Conservation (phyloP, 306 rosid species). For the Quillaja saponaria region DNA sequence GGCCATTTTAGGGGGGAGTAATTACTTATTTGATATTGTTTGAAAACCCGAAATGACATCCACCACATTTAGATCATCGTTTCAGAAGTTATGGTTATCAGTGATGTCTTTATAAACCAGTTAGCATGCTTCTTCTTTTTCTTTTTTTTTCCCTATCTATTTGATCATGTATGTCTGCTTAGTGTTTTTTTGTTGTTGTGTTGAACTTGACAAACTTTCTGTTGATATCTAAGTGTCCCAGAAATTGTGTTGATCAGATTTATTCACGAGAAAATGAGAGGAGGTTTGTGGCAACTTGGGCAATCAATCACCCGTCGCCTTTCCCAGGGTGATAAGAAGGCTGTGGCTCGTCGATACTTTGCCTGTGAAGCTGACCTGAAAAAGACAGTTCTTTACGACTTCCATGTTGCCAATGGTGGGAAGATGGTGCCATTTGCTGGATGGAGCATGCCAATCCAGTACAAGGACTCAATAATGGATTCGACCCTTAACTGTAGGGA, state of each 20-base stretch:
- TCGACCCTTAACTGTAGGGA: constrained; percentile 85
- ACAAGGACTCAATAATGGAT: constrained; percentile 93
- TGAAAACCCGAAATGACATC: neutral
- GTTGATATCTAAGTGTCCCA: no score
- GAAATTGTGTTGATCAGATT: no score
- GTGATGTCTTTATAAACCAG: neutral
- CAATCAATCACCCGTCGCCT: constrained; percentile 83
- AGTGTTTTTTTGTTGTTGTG: no score
- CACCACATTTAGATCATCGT: no score
- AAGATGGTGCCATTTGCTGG: constrained; percentile 99
- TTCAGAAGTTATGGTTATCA: no score
- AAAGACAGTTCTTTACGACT: constrained; percentile 78
- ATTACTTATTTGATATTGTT: neutral
- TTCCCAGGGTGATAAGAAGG: constrained; percentile 74
- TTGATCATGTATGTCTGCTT: no score
- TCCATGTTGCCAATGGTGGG: constrained; percentile 84
- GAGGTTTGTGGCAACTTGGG: constrained; percentile 75
- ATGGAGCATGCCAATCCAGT: constrained; percentile 97
- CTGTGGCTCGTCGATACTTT: constrained; percentile 65
- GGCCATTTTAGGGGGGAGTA: constrained; percentile 3
- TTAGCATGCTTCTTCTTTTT: neutral
- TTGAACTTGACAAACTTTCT: no score
- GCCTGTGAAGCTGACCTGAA: constrained; percentile 77
- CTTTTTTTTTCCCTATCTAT: no score
- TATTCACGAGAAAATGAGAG: constrained; percentile 56